Evolutionary conservation across 306 rosid genomes (phyloP).

Genomic region (Cicer cuneatum): DNA sequence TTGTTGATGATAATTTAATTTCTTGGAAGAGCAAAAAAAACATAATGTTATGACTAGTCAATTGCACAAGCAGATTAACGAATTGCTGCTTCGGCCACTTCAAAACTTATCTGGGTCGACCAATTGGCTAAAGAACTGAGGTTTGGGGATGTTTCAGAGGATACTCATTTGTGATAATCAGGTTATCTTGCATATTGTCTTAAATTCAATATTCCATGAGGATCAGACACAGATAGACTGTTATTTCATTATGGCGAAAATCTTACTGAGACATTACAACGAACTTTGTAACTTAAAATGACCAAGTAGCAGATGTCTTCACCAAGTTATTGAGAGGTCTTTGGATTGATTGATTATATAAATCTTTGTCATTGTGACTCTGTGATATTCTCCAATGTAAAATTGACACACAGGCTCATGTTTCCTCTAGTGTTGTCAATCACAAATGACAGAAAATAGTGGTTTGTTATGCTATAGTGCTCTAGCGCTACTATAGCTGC

Average conservation of each 20-base stretch:
- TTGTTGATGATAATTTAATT: constrained; percentile 1
- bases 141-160: constrained; percentile 5
- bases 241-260: background rate
- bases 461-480: too few relatives aligned
- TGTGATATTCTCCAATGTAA: too few relatives aligned
- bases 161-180: background rate
- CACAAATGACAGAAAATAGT: too few relatives aligned
- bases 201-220: background rate
- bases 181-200: background rate
- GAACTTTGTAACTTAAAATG: too few relatives aligned
- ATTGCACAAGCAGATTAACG: background rate
- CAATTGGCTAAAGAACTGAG: background rate
- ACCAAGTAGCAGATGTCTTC: background rate
- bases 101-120: background rate
- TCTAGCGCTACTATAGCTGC: too few relatives aligned
- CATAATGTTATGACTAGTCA: background rate
- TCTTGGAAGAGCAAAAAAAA: background rate
- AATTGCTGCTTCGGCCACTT: background rate
- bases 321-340: background rate
- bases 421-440: too few relatives aligned
- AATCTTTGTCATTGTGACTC: too few relatives aligned
- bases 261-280: too few relatives aligned
- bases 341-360: background rate
- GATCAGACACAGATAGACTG: background rate
- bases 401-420: too few relatives aligned